These are phyloP conservation scores for Saccharomyces hybrid DNA, from an alignment of 1,139 yeast genomes.

Conservation along the genomic window DNA sequence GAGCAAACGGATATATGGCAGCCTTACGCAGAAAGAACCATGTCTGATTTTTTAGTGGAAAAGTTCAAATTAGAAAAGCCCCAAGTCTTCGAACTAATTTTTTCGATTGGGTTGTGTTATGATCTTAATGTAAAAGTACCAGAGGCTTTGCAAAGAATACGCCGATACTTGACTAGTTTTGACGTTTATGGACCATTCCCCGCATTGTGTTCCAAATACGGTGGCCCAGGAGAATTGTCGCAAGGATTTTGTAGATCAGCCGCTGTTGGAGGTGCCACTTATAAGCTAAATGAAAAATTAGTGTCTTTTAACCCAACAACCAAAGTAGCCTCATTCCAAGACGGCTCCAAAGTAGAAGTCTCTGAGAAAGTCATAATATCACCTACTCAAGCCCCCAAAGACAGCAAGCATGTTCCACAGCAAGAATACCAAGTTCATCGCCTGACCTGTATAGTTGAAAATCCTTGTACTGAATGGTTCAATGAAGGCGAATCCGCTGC, in stretches of 20 bases:
- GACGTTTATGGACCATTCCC: conserved; percentile 95
- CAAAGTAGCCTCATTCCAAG: conserved; percentile 65
- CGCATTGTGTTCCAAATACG: conserved; percentile 83
- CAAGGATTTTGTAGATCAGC: conserved; percentile 98
- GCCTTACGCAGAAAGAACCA: conserved; percentile 48
- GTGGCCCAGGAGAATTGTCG: conserved; percentile 92
- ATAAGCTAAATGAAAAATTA: conserved; percentile 66
- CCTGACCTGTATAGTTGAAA: conserved; percentile 73
- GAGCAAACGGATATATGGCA: conserved; percentile 46
- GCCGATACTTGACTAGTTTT: conserved; percentile 75
- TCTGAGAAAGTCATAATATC: conserved; percentile 68
- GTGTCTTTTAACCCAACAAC: conserved; percentile 55
- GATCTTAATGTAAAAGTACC: conserved; percentile 54
- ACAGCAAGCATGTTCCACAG: conserved; percentile 32
- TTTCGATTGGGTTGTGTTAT: conserved; percentile 75
- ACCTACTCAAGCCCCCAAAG: conserved; percentile 60
- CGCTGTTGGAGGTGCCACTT: conserved; percentile 96
- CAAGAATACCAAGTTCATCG: conserved; percentile 56
- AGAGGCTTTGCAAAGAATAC: conserved; percentile 70
- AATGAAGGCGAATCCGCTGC: conserved; percentile 77
- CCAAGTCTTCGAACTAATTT: conserved; percentile 75
- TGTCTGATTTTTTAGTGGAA: conserved; percentile 49
- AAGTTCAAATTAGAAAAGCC: conserved; percentile 66
- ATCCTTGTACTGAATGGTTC: conserved; percentile 89
- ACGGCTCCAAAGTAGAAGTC: conserved; percentile 67